Evolutionary conservation across 192 early-diverging fungal species (phyloP).

Genomic region (Phycomyces blakesleeanus): DNA sequence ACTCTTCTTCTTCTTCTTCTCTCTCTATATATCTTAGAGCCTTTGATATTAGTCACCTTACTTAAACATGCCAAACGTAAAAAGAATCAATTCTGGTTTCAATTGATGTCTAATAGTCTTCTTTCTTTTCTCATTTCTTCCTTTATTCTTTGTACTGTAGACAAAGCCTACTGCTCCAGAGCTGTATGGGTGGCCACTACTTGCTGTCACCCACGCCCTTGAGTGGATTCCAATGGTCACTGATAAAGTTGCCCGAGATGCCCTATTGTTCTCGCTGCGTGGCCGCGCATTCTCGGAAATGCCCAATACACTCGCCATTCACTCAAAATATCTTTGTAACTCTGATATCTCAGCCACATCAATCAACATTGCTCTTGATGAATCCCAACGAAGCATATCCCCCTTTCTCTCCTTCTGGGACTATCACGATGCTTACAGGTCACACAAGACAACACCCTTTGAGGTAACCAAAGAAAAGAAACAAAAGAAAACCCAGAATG

Average conservation of each 20-base stretch:
- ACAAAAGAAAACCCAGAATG: neutral
- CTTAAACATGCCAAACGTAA: too few relatives aligned
- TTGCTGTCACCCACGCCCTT: slow-evolving; percentile 29
- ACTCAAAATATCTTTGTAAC: slow-evolving; percentile 16
- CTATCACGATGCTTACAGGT: slow-evolving; percentile 42
- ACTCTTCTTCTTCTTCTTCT: neutral
- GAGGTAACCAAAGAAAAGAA: too few relatives aligned
- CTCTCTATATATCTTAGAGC: too few relatives aligned
- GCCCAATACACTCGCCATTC: slow-evolving; percentile 36
- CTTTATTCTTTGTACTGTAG: too few relatives aligned
- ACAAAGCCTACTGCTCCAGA: slow-evolving; percentile 25
- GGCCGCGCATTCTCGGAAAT: slow-evolving; percentile 27
- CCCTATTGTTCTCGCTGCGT: slow-evolving; percentile 27
- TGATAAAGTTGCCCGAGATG: slow-evolving; percentile 26
- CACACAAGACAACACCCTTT: slow-evolving; percentile 27
- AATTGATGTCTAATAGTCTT: too few relatives aligned
- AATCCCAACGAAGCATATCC: slow-evolving; percentile 9
- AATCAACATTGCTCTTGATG: neutral
- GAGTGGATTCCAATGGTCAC: slow-evolving; percentile 28
- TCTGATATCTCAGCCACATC: slow-evolving; percentile 5
- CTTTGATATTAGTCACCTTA: too few relatives aligned
- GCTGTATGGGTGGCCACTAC: slow-evolving; percentile 34
- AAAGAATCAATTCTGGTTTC: too few relatives aligned
- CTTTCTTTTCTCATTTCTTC: too few relatives aligned
- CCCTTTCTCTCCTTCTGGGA: slow-evolving; percentile 39